Conservation (phyloP, 805 yeast genomes). For the Cyberlindnera xylosilytica region DNA sequence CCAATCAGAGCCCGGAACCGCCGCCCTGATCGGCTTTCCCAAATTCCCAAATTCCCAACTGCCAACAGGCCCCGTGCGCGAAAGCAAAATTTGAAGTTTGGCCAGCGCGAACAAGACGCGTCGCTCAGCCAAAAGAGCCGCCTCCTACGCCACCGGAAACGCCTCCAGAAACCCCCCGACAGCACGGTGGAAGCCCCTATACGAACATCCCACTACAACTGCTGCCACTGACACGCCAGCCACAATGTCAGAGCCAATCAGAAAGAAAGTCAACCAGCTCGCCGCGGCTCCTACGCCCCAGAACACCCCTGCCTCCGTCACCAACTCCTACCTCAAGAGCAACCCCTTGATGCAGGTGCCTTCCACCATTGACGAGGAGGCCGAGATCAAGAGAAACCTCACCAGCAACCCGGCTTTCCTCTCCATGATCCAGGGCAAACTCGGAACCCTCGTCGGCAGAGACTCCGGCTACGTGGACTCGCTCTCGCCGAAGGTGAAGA, state of each 20-base stretch:
- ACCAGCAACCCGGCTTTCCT: constrained; percentile 79
- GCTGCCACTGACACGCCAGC: too few relatives aligned
- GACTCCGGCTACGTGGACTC: constrained; percentile 82
- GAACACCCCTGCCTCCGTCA: constrained; percentile 90
- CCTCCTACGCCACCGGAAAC: too few relatives aligned
- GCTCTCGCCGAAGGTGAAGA: constrained; percentile 69
- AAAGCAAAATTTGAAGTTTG: too few relatives aligned
- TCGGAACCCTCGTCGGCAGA: constrained; percentile 79
- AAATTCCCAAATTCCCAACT: too few relatives aligned
- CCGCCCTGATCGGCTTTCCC: too few relatives aligned
- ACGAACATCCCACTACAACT: too few relatives aligned
- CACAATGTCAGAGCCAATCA: constrained; percentile 83
- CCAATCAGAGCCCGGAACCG: too few relatives aligned
- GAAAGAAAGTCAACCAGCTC: constrained; percentile 68
- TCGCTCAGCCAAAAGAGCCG: too few relatives aligned
- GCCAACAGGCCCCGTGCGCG: too few relatives aligned
- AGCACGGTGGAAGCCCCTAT: background rate
- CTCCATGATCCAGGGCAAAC: constrained; percentile 85
- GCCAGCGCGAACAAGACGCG: background rate
- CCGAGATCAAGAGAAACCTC: constrained; percentile 40
- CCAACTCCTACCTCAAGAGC: constrained; percentile 66
- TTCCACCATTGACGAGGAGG: constrained; percentile 63
- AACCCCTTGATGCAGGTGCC: constrained; percentile 50
- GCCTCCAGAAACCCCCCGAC: too few relatives aligned
- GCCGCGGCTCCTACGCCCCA: constrained; percentile 98